A percentile compares a stretch with the other conserved stretches of the same genome.
phyloP scores from a whole-genome alignment of 2,329 filamentous ascomycete genomes.

The Diaporthe helianthi region DNA sequence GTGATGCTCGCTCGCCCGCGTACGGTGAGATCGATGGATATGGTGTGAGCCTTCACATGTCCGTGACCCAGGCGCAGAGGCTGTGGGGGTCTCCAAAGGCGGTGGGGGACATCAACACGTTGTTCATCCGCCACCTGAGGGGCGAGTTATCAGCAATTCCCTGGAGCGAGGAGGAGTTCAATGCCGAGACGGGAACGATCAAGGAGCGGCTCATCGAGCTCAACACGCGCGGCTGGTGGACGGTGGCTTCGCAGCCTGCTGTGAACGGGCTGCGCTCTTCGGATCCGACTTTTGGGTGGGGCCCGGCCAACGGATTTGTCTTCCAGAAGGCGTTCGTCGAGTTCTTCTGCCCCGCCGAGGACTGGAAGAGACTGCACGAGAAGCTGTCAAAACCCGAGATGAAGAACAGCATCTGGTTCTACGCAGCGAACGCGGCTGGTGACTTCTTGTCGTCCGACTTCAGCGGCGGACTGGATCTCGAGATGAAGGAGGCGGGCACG shows the following conservation, averaged over 20 bases:
- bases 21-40: constrained; percentile 99
- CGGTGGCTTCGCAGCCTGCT: constrained; percentile 91
- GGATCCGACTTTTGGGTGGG: constrained; percentile 89
- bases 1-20: constrained; percentile 88
- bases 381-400: constrained; percentile 66
- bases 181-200: constrained; percentile 84
- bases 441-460: constrained; percentile 77
- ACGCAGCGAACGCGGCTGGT: constrained; percentile 80
- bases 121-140: constrained; percentile 83
- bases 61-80: constrained; percentile 79
- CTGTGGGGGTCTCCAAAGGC: constrained; percentile 84
- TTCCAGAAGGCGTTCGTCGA: constrained; percentile 99
- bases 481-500: constrained; percentile 61
- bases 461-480: constrained; percentile 36
- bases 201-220: constrained; percentile 75
- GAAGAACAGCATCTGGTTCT: constrained; percentile 79
- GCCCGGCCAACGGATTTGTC: constrained; percentile 88
- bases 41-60: constrained; percentile 92
- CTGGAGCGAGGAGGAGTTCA: constrained; percentile 91
- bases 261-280: constrained; percentile 84
- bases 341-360: constrained; percentile 80
- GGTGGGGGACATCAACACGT: constrained; percentile 73
- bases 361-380: constrained; percentile 73
- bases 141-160: constrained; percentile 84
- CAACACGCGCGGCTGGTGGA: constrained; percentile 91